Evolutionary conservation across 2,329 filamentous ascomycete species (phyloP).

Genomic region (Phaeophleospora eucalypticola): DNA sequence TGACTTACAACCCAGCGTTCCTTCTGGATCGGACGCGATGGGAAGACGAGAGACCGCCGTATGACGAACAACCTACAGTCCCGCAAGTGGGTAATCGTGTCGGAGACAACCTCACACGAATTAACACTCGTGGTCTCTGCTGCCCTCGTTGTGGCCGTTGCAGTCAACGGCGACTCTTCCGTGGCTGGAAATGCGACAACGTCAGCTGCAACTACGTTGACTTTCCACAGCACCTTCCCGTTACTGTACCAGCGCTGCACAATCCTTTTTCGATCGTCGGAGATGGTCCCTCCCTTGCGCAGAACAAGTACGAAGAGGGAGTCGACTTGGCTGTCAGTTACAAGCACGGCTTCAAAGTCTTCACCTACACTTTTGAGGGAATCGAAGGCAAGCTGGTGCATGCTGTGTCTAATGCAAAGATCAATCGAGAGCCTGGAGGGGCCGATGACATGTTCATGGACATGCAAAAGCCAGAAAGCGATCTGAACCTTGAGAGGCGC

Average conservation of each 20-base stretch:
- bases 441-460: constrained; percentile 58
- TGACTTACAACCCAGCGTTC: constrained; percentile 56
- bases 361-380: constrained; percentile 47
- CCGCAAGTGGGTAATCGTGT: constrained; percentile 36
- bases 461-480: constrained; percentile 34
- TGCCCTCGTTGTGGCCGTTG: constrained; percentile 63
- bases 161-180: constrained; percentile 58
- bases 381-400: constrained; percentile 48
- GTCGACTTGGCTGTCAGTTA: constrained; percentile 35
- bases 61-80: constrained; percentile 39
- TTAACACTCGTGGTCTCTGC: constrained; percentile 60
- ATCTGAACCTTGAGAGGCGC: constrained; percentile 37
- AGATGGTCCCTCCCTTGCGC: constrained; percentile 26
- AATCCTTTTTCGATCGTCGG: constrained; percentile 27
- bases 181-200: constrained; percentile 58
- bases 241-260: constrained; percentile 23
- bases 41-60: constrained; percentile 35
- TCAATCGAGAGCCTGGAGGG: constrained; percentile 52
- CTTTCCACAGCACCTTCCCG: constrained; percentile 24
- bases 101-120: constrained; percentile 47
- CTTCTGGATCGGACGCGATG: constrained; percentile 51
- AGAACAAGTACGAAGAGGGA: constrained; percentile 26
- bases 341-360: constrained; percentile 40
- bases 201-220: constrained; percentile 44
- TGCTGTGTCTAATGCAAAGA: constrained; percentile 52